Evolutionary conservation across 352 stramenopile genomes (phyloP), one percentile per base, ranked within the genome.

Genomic region (Stramenopiles sp.): DNA sequence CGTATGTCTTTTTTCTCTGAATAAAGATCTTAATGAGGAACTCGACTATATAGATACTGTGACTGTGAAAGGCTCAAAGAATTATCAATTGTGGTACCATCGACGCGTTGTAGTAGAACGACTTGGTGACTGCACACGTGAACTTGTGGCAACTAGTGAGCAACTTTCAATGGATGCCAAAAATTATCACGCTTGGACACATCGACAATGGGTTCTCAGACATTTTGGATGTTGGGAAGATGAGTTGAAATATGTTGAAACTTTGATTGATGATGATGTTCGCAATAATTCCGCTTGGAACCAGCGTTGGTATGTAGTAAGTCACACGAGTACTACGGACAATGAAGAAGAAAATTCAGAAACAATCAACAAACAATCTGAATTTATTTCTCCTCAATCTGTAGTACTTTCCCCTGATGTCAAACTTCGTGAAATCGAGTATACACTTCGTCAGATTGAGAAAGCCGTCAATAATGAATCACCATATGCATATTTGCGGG

Each of bases 31-130:
- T 22, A 10, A 22, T 23, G n/a, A 8, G n/a, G 35, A 39, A 17
- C 17, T 39, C 8, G 35, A 8, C 8, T n/a, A 12, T 18, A 20
- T 39, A 12, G 35, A 8, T 10, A 8, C 15, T 18, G 10, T 39
- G 20, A 20, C 20, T 15, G 83, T 19, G 52, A 29, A 60, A 18
- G 76, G 89, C 60, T 80, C 84, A 2, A 97, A 97, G 59, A 96
- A 96, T 60, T 97, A 96, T 61, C 84, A 97, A 56, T 79, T 94
- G 49, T 95, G 81, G 81, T 86, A 93, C 59, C 79, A 96, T 55
- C 75, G 81, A 15, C 62, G 79, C 29, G 74, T 77, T 43, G 61
- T 96, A 20, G 70, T 85, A 44, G 58, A 71, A 35, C 54, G 64
- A 42, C 37, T 77, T 44, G 44, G 61, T 7, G 55, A 87, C 51